Percentiles rank a stretch among this genome's conserved stretches.
Evolutionary conservation across 2,329 filamentous ascomycete genomes (phyloP).

Genomic region (Bimuria novae-zelandiae): DNA sequence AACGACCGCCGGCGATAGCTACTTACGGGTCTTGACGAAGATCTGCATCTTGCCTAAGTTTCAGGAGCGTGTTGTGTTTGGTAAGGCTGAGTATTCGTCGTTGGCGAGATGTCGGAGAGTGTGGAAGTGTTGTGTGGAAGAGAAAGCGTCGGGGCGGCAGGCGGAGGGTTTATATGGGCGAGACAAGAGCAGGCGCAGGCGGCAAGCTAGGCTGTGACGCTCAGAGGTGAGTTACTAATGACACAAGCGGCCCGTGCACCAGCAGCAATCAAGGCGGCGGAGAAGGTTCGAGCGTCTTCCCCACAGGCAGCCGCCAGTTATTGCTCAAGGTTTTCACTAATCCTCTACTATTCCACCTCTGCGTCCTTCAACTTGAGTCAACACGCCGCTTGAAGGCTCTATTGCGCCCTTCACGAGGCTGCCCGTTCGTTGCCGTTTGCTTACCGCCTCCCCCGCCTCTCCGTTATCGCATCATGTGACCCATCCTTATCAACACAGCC

Average conservation of each 20-base stretch:
- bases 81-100: neutral
- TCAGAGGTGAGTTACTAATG: constrained; percentile 34
- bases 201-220: constrained; percentile 43
- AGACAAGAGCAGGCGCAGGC: constrained; percentile 26
- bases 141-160: constrained; percentile 11
- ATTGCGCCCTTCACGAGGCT: neutral
- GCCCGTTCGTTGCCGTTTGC: neutral
- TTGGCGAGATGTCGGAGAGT: constrained; percentile 3
- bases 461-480: constrained; percentile 38
- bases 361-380: neutral
- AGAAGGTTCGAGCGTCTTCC: constrained; percentile 43
- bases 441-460: constrained; percentile 26
- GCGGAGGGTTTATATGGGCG: constrained; percentile 37
- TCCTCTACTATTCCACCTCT: neutral
- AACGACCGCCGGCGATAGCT: constrained; percentile 21
- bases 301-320: constrained; percentile 11
- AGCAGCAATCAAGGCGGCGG: constrained; percentile 31
- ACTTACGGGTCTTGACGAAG: constrained; percentile 94
- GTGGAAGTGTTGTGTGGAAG: constrained; percentile 23
- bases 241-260: constrained; percentile 39
- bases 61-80: neutral
- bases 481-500: constrained; percentile 26
- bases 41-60: constrained; percentile 78
- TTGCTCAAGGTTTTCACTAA: neutral
- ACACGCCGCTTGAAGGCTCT: neutral